Evolutionary conservation across 2,329 filamentous ascomycete genomes (phyloP).

Genomic region (Trichoderma sp.): DNA sequence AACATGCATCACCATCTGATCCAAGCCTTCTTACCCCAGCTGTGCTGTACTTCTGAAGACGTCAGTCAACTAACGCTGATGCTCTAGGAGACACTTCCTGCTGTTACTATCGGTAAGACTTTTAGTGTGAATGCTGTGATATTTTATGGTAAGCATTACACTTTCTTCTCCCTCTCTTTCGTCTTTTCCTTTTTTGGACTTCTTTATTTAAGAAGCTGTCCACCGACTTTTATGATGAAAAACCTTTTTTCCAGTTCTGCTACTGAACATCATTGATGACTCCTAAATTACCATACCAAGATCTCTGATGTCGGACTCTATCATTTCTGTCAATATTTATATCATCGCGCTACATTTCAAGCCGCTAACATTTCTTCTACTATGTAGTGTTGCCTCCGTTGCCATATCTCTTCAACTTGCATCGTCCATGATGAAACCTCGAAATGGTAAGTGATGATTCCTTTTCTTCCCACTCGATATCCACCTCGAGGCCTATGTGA

Average conservation of each 20-base stretch:
- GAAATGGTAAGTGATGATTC: constrained; percentile 1
- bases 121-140: not conserved
- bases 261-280: constrained; percentile 71
- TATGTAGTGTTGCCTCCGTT: not conserved
- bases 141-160: not conserved
- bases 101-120: constrained; percentile 1
- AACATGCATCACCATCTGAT: constrained; percentile 80
- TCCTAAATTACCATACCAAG: constrained; percentile 67
- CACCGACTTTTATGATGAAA: constrained; percentile 64
- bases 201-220: not conserved
- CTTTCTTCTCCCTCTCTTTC: not conserved
- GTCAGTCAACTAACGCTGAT: constrained; percentile 13
- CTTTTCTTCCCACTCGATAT: constrained; percentile 30
- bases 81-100: not conserved
- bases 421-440: not conserved
- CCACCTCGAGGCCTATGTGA: constrained; percentile 35
- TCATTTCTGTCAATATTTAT: not conserved
- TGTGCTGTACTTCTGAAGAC: not conserved
- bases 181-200: not conserved
- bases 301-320: constrained; percentile 53
- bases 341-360: not conserved
- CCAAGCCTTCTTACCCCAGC: constrained; percentile 31
- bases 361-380: constrained; percentile 17
- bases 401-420: not conserved
- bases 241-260: constrained; percentile 70